A percentile compares a stretch with the other conserved stretches of the same genome.
These are phyloP conservation scores for Aspergillus carlsbadensis DNA, from an alignment of 495 filamentous ascomycete species.

Conservation along the genomic window DNA sequence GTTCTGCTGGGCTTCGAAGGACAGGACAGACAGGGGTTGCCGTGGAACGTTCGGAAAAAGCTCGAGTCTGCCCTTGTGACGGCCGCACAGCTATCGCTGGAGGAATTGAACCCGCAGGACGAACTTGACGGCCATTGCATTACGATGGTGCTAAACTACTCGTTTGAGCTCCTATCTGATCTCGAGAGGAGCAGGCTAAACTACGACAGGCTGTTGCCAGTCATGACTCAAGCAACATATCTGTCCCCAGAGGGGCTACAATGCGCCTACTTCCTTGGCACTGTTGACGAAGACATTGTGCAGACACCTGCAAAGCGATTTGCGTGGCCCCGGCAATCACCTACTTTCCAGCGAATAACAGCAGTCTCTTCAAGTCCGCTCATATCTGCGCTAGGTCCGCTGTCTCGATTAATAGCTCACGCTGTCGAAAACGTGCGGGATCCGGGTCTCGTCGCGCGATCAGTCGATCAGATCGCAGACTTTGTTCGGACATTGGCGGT, in stretches of 20 bases:
- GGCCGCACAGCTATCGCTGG: constrained; percentile 74
- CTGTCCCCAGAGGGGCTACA: constrained; percentile 74
- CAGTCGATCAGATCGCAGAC: constrained; percentile 67
- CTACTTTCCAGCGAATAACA: constrained; percentile 56
- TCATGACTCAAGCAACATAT: constrained; percentile 66
- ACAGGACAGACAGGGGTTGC: constrained; percentile 62
- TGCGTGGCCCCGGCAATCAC: constrained; percentile 64
- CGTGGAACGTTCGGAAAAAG: constrained; percentile 60
- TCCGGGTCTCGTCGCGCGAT: constrained; percentile 57
- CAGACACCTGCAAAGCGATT: constrained; percentile 63
- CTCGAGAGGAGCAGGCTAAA: constrained; percentile 56
- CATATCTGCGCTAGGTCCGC: constrained; percentile 70
- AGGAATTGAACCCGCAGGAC: constrained; percentile 45
- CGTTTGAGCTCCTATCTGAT: constrained; percentile 72
- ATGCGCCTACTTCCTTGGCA: constrained; percentile 75
- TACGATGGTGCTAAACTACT: constrained; percentile 73
- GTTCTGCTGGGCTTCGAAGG: constrained; percentile 79
- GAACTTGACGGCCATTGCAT: constrained; percentile 62
- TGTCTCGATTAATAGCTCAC: constrained; percentile 76
- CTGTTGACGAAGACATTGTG: constrained; percentile 73
- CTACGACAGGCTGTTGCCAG: constrained; percentile 73
- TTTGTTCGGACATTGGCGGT: constrained; percentile 70
- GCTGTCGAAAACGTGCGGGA: constrained; percentile 65
- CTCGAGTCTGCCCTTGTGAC: constrained; percentile 75
- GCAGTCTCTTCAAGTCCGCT: constrained; percentile 65